A percentile compares a stretch with the other conserved stretches of the same genome.
These are phyloP conservation scores for Mycena indigotica DNA, from an alignment of 768 basidiomycete species.

Conservation along the genomic window DNA sequence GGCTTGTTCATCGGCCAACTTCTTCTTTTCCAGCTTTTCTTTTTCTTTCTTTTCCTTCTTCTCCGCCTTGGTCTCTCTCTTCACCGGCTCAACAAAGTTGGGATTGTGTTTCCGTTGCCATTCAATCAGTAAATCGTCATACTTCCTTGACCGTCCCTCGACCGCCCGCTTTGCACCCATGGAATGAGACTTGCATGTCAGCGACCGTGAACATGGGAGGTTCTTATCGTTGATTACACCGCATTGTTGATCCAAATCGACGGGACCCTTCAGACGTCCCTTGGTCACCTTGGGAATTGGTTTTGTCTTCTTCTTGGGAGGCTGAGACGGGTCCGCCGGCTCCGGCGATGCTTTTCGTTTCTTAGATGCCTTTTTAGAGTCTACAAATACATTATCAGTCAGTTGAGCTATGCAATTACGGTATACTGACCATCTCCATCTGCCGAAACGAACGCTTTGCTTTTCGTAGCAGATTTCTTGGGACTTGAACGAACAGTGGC, in stretches of 20 bases:
- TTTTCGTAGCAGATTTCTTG: constrained; percentile 55
- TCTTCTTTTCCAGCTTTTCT: constrained; percentile 84
- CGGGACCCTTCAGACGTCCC: constrained; percentile 79
- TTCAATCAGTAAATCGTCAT: constrained; percentile 86
- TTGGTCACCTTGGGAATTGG: constrained; percentile 72
- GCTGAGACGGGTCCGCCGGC: constrained; percentile 61
- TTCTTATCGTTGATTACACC: constrained; percentile 97
- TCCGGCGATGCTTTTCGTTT: constrained; percentile 84
- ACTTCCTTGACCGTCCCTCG: constrained; percentile 76
- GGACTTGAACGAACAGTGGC: constrained; percentile 54
- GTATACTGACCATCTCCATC: constrained; percentile 41
- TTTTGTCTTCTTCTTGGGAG: constrained; percentile 79
- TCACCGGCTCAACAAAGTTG: constrained; percentile 86
- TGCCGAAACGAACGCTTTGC: constrained; percentile 46
- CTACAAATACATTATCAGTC: constrained; percentile 22
- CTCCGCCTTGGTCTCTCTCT: constrained; percentile 83
- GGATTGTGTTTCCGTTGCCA: constrained; percentile 90
- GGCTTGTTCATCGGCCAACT: constrained; percentile 68
- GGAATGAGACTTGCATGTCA: constrained; percentile 97
- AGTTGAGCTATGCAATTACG: constrained; percentile 5
- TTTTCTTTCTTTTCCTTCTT: constrained; percentile 82
- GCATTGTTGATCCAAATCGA: constrained; percentile 90
- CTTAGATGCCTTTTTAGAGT: constrained; percentile 58
- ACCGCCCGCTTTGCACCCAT: constrained; percentile 97
- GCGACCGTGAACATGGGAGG: constrained; percentile 88